Percentiles rank a stretch among this genome's conserved stretches.
These are phyloP conservation scores for Populus hybrid DNA, from an alignment of 441 rosid genomes.

Conservation along the genomic window DNA sequence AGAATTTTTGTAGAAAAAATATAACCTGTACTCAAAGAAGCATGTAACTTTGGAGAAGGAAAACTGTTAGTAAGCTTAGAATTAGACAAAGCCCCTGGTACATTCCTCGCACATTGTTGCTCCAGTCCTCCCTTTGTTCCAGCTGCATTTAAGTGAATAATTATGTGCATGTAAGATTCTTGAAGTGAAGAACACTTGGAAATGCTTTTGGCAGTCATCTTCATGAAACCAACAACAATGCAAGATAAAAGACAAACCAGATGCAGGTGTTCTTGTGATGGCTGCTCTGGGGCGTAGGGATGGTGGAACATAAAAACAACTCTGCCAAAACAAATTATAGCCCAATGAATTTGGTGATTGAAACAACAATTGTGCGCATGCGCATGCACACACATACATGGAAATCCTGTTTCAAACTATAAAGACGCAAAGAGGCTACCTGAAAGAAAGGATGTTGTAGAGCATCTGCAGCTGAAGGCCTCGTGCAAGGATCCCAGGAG, in stretches of 20 bases:
- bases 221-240: background rate
- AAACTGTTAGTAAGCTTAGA: constrained; percentile 41
- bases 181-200: background rate
- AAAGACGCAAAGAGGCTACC: constrained; percentile 33
- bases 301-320: constrained; percentile 88
- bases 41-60: constrained; percentile 42
- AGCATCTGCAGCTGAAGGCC: constrained; percentile 84
- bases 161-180: background rate
- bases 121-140: constrained; percentile 53
- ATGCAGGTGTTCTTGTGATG: constrained; percentile 62
- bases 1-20: no score
- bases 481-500: constrained; percentile 87
- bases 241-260: constrained; percentile 42
- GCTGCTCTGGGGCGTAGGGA: constrained; percentile 62
- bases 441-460: constrained; percentile 94
- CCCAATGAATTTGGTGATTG: background rate
- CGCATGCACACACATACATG: background rate
- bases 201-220: background rate
- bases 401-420: no score
- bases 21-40: constrained; percentile 42
- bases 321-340: constrained; percentile 38
- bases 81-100: constrained; percentile 43
- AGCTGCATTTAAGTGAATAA: constrained; percentile 25
- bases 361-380: background rate
- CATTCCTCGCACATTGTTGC: constrained; percentile 49